Conservation (phyloP, 768 basidiomycete species). For the Russula griseocarnosa region DNA sequence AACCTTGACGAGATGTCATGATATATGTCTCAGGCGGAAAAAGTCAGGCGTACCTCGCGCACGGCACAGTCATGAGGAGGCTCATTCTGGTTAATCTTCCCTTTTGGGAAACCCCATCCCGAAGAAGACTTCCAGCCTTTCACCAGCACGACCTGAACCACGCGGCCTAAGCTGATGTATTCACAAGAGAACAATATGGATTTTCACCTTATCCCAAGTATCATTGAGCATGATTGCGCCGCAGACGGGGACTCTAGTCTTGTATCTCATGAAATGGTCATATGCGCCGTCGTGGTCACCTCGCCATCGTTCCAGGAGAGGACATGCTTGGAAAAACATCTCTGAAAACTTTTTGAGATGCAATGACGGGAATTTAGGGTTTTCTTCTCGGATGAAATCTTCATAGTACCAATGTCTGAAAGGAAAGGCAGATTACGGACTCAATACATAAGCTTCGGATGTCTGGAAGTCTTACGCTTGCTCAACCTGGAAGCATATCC, state of each 20-base stretch:
- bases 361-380: conserved; percentile 80
- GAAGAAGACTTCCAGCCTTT: conserved; percentile 97
- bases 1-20: conserved; percentile 52
- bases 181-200: conserved; percentile 17
- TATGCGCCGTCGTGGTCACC: conserved; percentile 83
- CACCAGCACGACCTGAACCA: conserved; percentile 82
- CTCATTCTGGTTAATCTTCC: conserved; percentile 98
- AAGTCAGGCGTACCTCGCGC: conserved; percentile 65
- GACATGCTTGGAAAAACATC: conserved; percentile 82
- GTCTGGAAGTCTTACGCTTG: conserved; percentile 72
- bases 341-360: conserved; percentile 91
- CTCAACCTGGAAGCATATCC: conserved; percentile 98
- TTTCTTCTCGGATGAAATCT: conserved; percentile 93
- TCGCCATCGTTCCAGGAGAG: conserved; percentile 76
- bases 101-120: conserved; percentile 98
- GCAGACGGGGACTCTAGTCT: conserved; percentile 94
- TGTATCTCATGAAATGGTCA: conserved; percentile 91
- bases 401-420: conserved; percentile 99
- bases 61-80: conserved; percentile 78
- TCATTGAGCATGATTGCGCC: conserved; percentile 95
- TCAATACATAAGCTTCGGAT: conserved; percentile 14
- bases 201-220: conserved; percentile 82
- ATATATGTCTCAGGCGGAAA: not conserved
- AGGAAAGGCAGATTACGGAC: conserved; percentile 23
- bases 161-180: conserved; percentile 23